Conservation (phyloP, 2,329 filamentous ascomycete species). For the Colletotrichum karsti region DNA sequence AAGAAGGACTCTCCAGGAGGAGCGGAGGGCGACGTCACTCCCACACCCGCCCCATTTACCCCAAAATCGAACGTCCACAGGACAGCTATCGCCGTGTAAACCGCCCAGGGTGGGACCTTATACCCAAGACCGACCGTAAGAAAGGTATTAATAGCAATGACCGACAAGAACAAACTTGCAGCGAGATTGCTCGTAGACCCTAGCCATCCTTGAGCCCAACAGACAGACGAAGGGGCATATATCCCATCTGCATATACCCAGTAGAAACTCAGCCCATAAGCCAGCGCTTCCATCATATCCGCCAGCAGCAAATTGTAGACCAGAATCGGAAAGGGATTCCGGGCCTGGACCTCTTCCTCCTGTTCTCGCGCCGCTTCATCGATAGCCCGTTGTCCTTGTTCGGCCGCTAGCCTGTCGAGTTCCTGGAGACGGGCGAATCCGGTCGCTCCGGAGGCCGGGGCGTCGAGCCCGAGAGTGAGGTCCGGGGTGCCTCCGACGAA, state of each 20-base stretch:
- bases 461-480: neutral
- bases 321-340: constrained; percentile 66
- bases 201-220: constrained; percentile 64
- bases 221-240: constrained; percentile 54
- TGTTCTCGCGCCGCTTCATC: neutral
- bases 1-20: constrained; percentile 10
- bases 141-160: constrained; percentile 67
- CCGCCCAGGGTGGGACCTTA: constrained; percentile 51
- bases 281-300: constrained; percentile 64
- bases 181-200: constrained; percentile 65
- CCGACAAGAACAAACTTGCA: constrained; percentile 65
- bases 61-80: constrained; percentile 56
- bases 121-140: constrained; percentile 59
- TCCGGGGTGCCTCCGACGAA: neutral
- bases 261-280: constrained; percentile 63
- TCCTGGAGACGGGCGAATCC: neutral
- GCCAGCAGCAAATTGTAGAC: constrained; percentile 68
- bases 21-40: neutral
- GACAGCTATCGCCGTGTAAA: constrained; percentile 49
- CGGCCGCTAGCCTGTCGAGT: neutral
- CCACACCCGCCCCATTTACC: constrained; percentile 7
- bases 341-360: neutral
- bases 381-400: neutral
- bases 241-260: constrained; percentile 59
- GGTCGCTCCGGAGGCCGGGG: neutral